Evolutionary conservation across 352 stramenopile genomes (phyloP).

Genomic region (Phytopythium aichiense): DNA sequence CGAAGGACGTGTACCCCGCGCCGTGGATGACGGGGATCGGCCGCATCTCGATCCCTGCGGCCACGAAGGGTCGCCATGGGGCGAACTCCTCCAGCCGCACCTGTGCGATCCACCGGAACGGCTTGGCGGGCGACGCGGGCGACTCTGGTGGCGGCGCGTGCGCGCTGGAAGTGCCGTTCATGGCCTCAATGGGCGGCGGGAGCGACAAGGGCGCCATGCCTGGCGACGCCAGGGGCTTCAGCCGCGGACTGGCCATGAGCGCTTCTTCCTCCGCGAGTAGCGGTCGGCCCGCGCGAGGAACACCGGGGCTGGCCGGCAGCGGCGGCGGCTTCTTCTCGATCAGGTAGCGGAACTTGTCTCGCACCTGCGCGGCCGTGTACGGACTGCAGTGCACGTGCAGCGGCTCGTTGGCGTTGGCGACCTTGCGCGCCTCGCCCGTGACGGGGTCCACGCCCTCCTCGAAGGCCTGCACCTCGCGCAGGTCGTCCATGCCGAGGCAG

Average conservation of each 20-base stretch:
- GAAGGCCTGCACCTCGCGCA: constrained; percentile 73
- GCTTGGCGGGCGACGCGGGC: constrained; percentile 17
- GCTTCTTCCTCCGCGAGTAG: constrained; percentile 1
- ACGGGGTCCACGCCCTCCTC: constrained; percentile 43
- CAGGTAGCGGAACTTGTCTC: constrained; percentile 78
- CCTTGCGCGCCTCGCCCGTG: constrained; percentile 64
- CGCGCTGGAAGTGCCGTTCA: neutral
- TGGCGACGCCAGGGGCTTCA: neutral
- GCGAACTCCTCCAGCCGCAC: constrained; percentile 59
- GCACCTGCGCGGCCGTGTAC: constrained; percentile 50
- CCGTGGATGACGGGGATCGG: constrained; percentile 83
- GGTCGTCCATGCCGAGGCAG: constrained; percentile 77
- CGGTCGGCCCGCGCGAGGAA: neutral
- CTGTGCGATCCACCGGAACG: constrained; percentile 81
- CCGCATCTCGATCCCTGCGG: constrained; percentile 42
- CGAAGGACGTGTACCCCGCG: constrained; percentile 68
- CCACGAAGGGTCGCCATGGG: constrained; percentile 42
- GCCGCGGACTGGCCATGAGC: constrained; percentile 2
- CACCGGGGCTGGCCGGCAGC: constrained; percentile 5
- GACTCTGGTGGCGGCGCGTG: constrained; percentile 3
- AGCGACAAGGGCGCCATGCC: neutral
- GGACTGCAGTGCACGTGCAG: constrained; percentile 62
- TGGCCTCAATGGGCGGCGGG: neutral
- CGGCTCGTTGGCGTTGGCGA: constrained; percentile 28
- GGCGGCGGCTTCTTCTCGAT: constrained; percentile 36